Evolutionary conservation across 352 stramenopile species (phyloP).

Genomic region (Phytophthora macrochlamydospora): DNA sequence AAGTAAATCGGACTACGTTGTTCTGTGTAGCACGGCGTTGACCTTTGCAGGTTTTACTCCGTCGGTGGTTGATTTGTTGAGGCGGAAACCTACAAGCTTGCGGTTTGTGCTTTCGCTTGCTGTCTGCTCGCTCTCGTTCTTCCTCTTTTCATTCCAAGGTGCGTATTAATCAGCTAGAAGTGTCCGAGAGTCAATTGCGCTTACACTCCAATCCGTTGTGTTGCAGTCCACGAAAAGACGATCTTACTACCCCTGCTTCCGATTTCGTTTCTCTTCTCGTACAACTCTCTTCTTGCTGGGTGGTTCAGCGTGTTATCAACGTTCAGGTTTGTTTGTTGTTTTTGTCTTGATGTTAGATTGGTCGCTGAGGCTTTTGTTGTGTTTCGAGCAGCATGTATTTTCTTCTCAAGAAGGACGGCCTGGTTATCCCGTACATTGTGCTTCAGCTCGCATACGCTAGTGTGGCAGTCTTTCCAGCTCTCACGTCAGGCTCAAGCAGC

Average conservation of each 20-base stretch:
- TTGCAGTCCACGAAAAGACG: conserved; percentile 95
- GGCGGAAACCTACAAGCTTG: conserved; percentile 66
- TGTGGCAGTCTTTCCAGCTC: conserved; percentile 54
- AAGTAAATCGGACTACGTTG: conserved; percentile 9
- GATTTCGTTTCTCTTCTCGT: conserved; percentile 82
- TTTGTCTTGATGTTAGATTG: neutral
- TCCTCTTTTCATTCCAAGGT: conserved; percentile 97
- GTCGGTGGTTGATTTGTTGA: conserved; percentile 75
- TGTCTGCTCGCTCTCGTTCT: conserved; percentile 93
- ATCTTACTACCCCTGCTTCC: conserved; percentile 94
- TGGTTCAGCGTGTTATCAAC: conserved; percentile 85
- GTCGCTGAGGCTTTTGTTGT: neutral
- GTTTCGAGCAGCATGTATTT: conserved; percentile 77
- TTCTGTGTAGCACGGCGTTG: conserved; percentile 56
- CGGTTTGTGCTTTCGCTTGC: conserved; percentile 84
- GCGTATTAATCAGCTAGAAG: neutral
- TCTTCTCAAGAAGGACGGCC: conserved; percentile 80
- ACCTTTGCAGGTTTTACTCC: conserved; percentile 90
- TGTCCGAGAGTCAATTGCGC: too few species aligned
- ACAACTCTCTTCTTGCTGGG: conserved; percentile 61
- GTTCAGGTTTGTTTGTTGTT: conserved; percentile 63
- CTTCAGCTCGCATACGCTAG: conserved; percentile 55
- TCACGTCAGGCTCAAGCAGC: conserved; percentile 30
- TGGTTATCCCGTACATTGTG: conserved; percentile 74
- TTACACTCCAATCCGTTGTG: neutral